Conservation (phyloP, 345 rosid species). For the Cochlearia excelsa region DNA sequence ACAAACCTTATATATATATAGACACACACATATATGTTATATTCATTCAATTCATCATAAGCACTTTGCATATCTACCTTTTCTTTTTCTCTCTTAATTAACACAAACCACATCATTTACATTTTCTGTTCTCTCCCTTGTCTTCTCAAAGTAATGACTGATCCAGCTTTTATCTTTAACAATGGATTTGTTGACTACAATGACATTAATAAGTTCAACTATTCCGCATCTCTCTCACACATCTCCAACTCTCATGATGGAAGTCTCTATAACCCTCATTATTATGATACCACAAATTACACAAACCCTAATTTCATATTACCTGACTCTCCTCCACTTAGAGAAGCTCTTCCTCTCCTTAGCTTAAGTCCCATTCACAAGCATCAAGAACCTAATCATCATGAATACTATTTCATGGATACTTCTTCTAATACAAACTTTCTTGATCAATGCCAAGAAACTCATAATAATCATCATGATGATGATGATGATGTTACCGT, state of each 20-base stretch:
- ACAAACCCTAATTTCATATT: constrained; percentile 28
- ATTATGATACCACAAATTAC: not conserved
- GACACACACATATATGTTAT: constrained; percentile 12
- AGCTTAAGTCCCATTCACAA: constrained; percentile 63
- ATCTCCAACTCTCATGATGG: constrained; percentile 34
- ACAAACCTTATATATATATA: constrained; percentile 39
- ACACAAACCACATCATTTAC: constrained; percentile 25
- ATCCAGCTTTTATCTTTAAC: constrained; percentile 54
- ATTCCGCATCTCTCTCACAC: constrained; percentile 38
- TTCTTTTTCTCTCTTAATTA: constrained; percentile 11
- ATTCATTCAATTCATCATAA: not conserved
- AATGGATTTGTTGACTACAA: constrained; percentile 48
- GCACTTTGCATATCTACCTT: constrained; percentile 30
- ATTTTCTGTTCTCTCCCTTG: constrained; percentile 5
- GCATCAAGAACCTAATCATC: constrained; percentile 41
- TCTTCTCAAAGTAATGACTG: constrained; percentile 48
- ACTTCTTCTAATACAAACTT: constrained; percentile 18
- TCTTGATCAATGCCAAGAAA: constrained; percentile 38
- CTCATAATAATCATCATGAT: not conserved
- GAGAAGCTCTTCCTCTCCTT: constrained; percentile 88
- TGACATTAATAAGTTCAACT: constrained; percentile 39
- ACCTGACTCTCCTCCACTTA: constrained; percentile 69
- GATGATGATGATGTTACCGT: constrained; percentile 48
- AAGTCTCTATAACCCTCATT: constrained; percentile 30
- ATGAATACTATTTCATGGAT: constrained; percentile 43